A percentile compares a stretch with the other conserved stretches of the same genome.
These are phyloP conservation scores for Scutellaria barbata DNA, from an alignment of 257 asterid genomes.

Conservation along the genomic window DNA sequence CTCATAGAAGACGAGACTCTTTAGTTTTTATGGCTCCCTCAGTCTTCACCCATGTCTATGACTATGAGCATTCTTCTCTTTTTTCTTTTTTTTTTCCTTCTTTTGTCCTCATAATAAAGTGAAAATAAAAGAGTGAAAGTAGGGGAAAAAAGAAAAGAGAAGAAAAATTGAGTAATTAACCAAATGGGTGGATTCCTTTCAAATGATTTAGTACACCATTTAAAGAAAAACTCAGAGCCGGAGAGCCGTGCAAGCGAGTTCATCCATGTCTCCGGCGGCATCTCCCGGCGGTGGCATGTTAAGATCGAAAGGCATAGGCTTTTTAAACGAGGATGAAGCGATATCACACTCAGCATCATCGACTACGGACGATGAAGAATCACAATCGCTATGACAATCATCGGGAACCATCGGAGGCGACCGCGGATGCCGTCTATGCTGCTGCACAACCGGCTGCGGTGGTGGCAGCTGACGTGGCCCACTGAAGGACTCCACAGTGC, in stretches of 20 bases:
- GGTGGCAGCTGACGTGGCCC: conserved; percentile 54
- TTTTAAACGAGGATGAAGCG: conserved; percentile 50
- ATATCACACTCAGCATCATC: conserved; percentile 55
- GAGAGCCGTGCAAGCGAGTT: conserved; percentile 47
- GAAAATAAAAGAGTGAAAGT: not conserved
- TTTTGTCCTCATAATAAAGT: conserved; percentile 28
- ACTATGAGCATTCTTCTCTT: conserved; percentile 40
- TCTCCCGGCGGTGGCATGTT: conserved; percentile 49
- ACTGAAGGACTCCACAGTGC: conserved; percentile 76
- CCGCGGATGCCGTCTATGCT: conserved; percentile 49
- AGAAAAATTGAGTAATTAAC: conserved; percentile 37
- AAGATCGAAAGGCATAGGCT: conserved; percentile 54
- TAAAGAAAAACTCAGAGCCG: conserved; percentile 43
- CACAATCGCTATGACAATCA: conserved; percentile 69
- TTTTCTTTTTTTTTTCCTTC: not conserved
- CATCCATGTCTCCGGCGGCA: conserved; percentile 37
- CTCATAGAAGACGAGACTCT: conserved; percentile 39
- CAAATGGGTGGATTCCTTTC: conserved; percentile 35
- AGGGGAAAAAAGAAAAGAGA: not conserved
- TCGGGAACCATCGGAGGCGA: conserved; percentile 54
- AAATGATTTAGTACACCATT: conserved; percentile 19
- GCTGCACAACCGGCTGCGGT: conserved; percentile 33
- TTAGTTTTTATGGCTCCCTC: conserved; percentile 4
- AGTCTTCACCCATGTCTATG: conserved; percentile 37
- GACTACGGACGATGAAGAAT: conserved; percentile 71